These are phyloP conservation scores for Cynara cardunculus DNA, from an alignment of 129 eudicot genomes.

Conservation along the genomic window DNA sequence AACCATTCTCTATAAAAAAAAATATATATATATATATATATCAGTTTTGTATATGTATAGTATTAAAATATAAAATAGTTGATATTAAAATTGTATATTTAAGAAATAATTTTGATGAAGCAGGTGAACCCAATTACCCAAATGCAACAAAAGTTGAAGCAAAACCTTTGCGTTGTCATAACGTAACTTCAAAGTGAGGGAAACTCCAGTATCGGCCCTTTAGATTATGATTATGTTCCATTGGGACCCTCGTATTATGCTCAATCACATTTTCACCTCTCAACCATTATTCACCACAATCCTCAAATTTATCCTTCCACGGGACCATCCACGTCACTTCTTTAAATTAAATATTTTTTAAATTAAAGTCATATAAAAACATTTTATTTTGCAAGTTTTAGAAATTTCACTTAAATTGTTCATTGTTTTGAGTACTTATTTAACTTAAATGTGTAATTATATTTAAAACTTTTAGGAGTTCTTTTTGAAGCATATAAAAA, in stretches of 20 bases:
- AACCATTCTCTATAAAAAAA: too few species aligned
- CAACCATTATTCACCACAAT: not conserved
- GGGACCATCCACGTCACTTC: not conserved
- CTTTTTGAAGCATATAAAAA: not conserved
- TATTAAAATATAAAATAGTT: not conserved
- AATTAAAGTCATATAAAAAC: not conserved
- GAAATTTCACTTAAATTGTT: not conserved
- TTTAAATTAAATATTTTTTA: too few species aligned
- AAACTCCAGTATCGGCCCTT: conserved; percentile 31
- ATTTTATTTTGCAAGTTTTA: too few species aligned
- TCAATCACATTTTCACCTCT: conserved; percentile 9
- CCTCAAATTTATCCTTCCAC: not conserved
- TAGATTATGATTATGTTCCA: conserved; percentile 20
- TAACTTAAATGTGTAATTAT: not conserved
- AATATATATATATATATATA: too few species aligned
- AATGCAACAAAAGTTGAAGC: conserved; percentile 15
- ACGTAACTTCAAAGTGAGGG: conserved; percentile 57
- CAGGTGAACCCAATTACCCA: conserved; percentile 28
- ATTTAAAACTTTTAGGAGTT: not conserved
- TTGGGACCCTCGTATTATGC: conserved; percentile 13
- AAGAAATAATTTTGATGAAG: not conserved
- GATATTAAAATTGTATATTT: not conserved
- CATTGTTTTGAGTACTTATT: not conserved
- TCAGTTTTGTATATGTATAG: not conserved
- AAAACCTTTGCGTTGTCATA: conserved; percentile 36